phyloP scores from a whole-genome alignment of 208 protist species.

The Crithidia acanthocephali region DNA sequence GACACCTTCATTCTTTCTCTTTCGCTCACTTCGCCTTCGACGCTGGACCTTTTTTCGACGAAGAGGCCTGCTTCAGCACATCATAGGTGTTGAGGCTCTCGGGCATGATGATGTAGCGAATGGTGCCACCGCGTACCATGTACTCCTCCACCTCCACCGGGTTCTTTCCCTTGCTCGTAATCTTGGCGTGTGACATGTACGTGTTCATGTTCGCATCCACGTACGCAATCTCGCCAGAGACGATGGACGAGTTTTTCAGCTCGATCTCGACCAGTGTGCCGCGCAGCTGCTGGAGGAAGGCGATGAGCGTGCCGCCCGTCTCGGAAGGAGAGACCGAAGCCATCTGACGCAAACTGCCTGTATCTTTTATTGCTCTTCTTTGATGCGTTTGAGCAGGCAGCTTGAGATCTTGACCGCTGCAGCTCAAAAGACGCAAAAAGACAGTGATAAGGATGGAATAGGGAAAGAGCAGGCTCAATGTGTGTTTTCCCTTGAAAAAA shows the following conservation, averaged over 20 bases:
- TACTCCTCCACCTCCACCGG: constrained; percentile 96
- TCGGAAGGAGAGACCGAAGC: constrained; percentile 51
- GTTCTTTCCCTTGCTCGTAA: constrained; percentile 97
- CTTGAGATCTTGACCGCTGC: too few species aligned
- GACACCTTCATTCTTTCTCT: not conserved
- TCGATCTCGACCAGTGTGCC: constrained; percentile 98
- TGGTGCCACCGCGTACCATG: constrained; percentile 97
- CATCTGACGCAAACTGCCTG: too few species aligned
- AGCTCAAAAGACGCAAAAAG: too few species aligned
- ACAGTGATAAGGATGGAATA: too few species aligned
- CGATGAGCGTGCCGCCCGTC: constrained; percentile 81
- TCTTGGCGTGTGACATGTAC: constrained; percentile 97
- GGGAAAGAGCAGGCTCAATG: too few species aligned
- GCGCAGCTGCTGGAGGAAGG: constrained; percentile 98
- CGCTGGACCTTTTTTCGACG: constrained; percentile 31
- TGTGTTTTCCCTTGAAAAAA: too few species aligned
- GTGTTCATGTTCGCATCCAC: constrained; percentile 98
- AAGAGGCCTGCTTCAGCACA: constrained; percentile 71
- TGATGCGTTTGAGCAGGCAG: too few species aligned
- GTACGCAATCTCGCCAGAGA: constrained; percentile 87
- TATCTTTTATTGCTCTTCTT: too few species aligned
- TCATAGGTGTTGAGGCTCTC: constrained; percentile 97
- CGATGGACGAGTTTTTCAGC: constrained; percentile 98
- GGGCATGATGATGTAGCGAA: constrained; percentile 98
- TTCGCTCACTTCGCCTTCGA: constrained; percentile 18